Conservation (phyloP, 1,284 basidiomycete genomes). For the Trichosporon coremiiforme region DNA sequence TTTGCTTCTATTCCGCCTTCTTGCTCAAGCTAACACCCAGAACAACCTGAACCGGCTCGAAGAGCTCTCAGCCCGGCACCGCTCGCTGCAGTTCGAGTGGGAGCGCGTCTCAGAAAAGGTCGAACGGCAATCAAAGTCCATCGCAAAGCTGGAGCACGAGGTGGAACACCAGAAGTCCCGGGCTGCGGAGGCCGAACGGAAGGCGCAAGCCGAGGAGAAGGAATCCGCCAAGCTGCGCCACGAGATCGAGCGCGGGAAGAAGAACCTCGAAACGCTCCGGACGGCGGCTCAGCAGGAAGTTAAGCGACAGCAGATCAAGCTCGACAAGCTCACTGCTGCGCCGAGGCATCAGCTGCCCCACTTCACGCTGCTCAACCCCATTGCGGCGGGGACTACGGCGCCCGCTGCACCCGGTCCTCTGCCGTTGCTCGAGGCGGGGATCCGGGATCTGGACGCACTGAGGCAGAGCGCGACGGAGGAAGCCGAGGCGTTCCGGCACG, state of each 20-base stretch:
- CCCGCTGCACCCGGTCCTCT: conserved; percentile 50
- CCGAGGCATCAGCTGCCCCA: conserved; percentile 63
- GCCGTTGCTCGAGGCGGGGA: conserved; percentile 67
- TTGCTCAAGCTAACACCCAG: conserved; percentile 47
- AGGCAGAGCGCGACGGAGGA: conserved; percentile 69
- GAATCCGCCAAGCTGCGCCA: conserved; percentile 61
- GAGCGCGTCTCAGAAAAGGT: conserved; percentile 70
- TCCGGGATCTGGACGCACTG: conserved; percentile 73
- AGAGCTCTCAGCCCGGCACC: conserved; percentile 69
- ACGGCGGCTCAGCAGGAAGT: conserved; percentile 63
- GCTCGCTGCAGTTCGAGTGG: conserved; percentile 78
- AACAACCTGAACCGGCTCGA: conserved; percentile 80
- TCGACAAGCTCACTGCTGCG: conserved; percentile 74
- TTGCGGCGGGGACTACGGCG: conserved; percentile 38
- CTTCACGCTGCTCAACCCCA: conserved; percentile 51
- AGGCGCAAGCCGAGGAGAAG: conserved; percentile 62
- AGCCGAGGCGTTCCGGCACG: conserved; percentile 67
- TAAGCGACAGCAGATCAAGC: conserved; percentile 73
- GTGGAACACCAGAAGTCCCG: conserved; percentile 65
- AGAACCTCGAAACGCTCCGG: conserved; percentile 52
- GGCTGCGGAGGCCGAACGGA: conserved; percentile 59
- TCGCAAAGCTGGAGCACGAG: conserved; percentile 59
- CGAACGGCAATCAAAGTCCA: conserved; percentile 26
- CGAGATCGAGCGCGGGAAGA: conserved; percentile 45
- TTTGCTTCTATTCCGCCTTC: no score